phyloP scores from a whole-genome alignment of 2,329 filamentous ascomycete genomes.

The Thelonectria rubi region DNA sequence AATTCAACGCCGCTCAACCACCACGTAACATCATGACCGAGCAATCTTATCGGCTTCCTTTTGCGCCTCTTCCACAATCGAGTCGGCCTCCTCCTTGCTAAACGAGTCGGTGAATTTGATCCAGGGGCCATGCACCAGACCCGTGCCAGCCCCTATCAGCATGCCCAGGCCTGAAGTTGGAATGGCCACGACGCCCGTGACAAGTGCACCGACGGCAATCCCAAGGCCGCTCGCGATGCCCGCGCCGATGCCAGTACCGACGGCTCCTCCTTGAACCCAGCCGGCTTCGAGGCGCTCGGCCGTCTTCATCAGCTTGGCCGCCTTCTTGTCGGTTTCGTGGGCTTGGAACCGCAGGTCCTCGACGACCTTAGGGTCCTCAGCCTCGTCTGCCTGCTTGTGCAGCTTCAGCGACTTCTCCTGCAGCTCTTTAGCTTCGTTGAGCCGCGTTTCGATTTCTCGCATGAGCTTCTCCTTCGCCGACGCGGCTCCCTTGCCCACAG shows the following conservation, averaged over 20 bases:
- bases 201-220: conserved; percentile 26
- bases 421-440: conserved; percentile 29
- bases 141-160: conserved; percentile 34
- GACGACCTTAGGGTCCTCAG: conserved; percentile 22
- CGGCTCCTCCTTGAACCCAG: conserved; percentile 36
- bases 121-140: conserved; percentile 33
- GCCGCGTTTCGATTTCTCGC: conserved; percentile 27
- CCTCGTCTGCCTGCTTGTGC: conserved; percentile 29
- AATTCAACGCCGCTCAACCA: no score
- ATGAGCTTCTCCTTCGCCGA: conserved; percentile 29
- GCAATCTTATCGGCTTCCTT: conserved; percentile 34
- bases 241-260: conserved; percentile 34
- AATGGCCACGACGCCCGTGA: conserved; percentile 36
- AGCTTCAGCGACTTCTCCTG: conserved; percentile 32
- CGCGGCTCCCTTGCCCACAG: conserved; percentile 4
- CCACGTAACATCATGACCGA: background rate
- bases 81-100: conserved; percentile 31
- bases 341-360: conserved; percentile 29
- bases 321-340: conserved; percentile 32
- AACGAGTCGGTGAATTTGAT: conserved; percentile 36
- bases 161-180: conserved; percentile 32
- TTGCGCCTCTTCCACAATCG: conserved; percentile 31
- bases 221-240: conserved; percentile 37
- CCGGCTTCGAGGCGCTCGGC: conserved; percentile 32
- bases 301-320: conserved; percentile 37